Base-by-base conservation (phyloP, 495 filamentous ascomycete species). In the Tirmania nivea region DNA sequence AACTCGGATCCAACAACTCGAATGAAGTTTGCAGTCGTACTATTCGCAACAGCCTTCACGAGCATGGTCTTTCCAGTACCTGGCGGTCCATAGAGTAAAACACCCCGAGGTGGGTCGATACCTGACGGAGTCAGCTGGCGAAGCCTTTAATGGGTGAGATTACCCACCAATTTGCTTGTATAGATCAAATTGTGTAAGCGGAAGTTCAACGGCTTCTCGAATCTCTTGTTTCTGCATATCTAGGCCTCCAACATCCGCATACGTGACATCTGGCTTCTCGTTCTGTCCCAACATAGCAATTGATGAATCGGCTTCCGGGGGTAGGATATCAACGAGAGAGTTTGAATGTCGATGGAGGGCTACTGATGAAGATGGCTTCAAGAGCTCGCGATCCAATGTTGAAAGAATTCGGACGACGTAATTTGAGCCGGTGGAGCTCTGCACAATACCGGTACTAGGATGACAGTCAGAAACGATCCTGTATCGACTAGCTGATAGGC, bases 191-290 rank as follows among this genome's bases (percentile, higher is more conserved):
- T 96, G 92, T 25, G 88, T 94, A 57, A 97, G 71, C 10, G 90
- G 90, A 55, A 97, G 71, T 71, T 97, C 90, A 54, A 97, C 90
- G 16, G 90, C 90, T 69, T 97, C 90, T 52, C 92, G 75, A 52
- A 97, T 97, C 68, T 97, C 90, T 69, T 97, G 90, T 72, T 97
- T 97, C 70, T 97, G 90, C 90, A 97, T 97, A 66, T 97, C 90
- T 56, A 96, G 71, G 8, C 90, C 90, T 70, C 90, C 90, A 53
- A 97, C 92, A 68, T 97, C 90, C 54, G 86, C 88, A 63, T 97
- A 97, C 37, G 87, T 94, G 37, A 97, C 88, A 69, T 97, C 90
- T 34, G 90, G 90, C 75, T 96, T 96, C 74, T 97, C 90, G 59
- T 90, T 83, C 52, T 81, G 79, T 55, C 86, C 86, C 11, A 97